Evolutionary conservation across 768 basidiomycete species (phyloP), one percentile per base, ranked within the genome.

Genomic region (Aureoboletus auriporus): DNA sequence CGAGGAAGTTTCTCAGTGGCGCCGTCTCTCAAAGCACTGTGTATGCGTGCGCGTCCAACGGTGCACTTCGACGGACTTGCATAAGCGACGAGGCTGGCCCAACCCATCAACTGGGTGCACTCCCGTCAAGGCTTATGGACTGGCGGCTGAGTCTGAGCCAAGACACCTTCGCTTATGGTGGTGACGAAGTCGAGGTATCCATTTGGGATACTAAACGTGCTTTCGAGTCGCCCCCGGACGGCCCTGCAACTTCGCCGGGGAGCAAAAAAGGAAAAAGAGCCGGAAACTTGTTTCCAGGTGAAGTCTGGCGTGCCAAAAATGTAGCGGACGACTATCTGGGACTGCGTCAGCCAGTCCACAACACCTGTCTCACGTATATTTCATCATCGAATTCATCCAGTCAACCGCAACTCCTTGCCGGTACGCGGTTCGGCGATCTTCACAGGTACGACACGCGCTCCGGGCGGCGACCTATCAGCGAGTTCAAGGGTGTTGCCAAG

Each of bases 291-390:
- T 77, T 90, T 42, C 76, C 83, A 0, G 86, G 79, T 0, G 91
- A 93, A 69, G 58, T 84, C 5, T 93, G 91, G 91, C 73, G 90
- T 47, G 89, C 89, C 9, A 86, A 84, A 65, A 93, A 93, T 63
- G 86, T 89, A 5, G 75, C 82, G n/a, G 86, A 91, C 55, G 90
- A 93, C 57, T 63, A 69, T 39, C 74, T 93, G 5, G 79, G 78
- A 41, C 75, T 93, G 13, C 84, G 91, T 12, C 86, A 86, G 55
- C 89, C 89, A 0, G 78, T 93, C 39, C 80, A 85, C 31, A 85
- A 89, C 48, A 84, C 84, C 0, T 77, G 82, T 12, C 70, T 93
- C 26, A 67, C 80, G 3, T 88, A 81, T 58, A 62, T 89, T 3
- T 65, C 74, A 6, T 60, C 64, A 52, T n/a, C 63, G 48, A 47